These are phyloP conservation scores for Lasiodiplodia sp. DNA, from an alignment of 2,329 filamentous ascomycete genomes.

Conservation along the genomic window DNA sequence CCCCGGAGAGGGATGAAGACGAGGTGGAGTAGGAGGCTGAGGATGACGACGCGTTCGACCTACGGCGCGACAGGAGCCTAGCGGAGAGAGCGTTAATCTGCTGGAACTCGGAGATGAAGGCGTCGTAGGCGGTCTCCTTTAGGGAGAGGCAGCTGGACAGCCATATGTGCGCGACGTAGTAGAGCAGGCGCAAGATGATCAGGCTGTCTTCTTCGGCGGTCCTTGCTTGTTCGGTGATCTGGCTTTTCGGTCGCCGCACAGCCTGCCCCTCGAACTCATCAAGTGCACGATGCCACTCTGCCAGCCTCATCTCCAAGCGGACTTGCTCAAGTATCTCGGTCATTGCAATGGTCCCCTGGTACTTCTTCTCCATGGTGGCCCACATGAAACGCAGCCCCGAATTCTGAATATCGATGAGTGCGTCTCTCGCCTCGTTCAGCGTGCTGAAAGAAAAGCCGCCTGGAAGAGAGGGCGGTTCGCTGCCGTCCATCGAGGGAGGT, in stretches of 20 bases:
- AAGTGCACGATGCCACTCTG: conserved; percentile 17
- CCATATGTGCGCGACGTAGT: conserved; percentile 24
- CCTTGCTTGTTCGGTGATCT: neutral
- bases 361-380: conserved; percentile 24
- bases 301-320: conserved; percentile 14
- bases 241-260: neutral
- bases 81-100: conserved; percentile 12
- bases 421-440: conserved; percentile 11
- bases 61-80: neutral
- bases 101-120: conserved; percentile 20
- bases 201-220: conserved; percentile 19
- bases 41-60: neutral
- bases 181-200: conserved; percentile 11
- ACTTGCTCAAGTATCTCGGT: conserved; percentile 25
- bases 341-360: conserved; percentile 17
- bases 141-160: conserved; percentile 22
- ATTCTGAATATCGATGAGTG: conserved; percentile 25
- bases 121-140: conserved; percentile 14
- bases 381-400: conserved; percentile 23
- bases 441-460: neutral
- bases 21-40: neutral
- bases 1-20: neutral
- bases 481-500: neutral
- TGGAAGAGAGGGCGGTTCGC: neutral
- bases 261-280: conserved; percentile 4